Evolutionary conservation across 257 asterid species (phyloP).

Genomic region (Leptodermis oblonga): DNA sequence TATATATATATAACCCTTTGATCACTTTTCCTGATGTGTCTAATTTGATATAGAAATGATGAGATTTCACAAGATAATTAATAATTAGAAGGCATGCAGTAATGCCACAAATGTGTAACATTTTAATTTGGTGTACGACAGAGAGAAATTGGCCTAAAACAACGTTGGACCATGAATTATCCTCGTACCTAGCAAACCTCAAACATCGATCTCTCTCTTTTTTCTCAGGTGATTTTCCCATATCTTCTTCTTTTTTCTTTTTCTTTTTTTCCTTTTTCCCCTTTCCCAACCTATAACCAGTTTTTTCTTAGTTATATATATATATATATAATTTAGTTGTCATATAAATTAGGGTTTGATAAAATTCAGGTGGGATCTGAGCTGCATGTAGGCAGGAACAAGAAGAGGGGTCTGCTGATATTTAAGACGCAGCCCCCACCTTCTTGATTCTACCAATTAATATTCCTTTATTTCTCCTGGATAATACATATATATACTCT

Average conservation of each 20-base stretch:
- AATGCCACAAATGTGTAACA: no score
- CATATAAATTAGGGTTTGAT: no score
- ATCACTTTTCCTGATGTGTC: no score
- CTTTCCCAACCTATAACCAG: no score
- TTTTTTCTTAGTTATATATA: no score
- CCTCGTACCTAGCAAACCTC: not conserved
- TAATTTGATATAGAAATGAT: no score
- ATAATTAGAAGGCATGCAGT: no score
- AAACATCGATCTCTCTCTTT: not conserved
- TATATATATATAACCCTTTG: no score
- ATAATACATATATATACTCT: not conserved
- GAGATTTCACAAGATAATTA: no score
- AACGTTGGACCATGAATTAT: conserved; percentile 21
- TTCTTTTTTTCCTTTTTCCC: not conserved
- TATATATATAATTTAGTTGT: no score
- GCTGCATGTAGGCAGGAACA: conserved; percentile 13
- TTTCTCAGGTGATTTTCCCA: not conserved
- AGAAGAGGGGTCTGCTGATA: conserved; percentile 5
- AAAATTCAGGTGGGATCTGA: not conserved
- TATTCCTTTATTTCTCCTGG: conserved; percentile 7
- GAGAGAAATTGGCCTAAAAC: conserved; percentile 19
- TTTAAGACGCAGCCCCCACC: not conserved
- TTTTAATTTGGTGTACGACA: no score
- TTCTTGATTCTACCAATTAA: not conserved
- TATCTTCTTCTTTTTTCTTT: conserved; percentile 11